Percentiles rank a stretch among this genome's conserved stretches.
phyloP scores from a whole-genome alignment of 352 stramenopile genomes.

The Phytophthora ohioensis region DNA sequence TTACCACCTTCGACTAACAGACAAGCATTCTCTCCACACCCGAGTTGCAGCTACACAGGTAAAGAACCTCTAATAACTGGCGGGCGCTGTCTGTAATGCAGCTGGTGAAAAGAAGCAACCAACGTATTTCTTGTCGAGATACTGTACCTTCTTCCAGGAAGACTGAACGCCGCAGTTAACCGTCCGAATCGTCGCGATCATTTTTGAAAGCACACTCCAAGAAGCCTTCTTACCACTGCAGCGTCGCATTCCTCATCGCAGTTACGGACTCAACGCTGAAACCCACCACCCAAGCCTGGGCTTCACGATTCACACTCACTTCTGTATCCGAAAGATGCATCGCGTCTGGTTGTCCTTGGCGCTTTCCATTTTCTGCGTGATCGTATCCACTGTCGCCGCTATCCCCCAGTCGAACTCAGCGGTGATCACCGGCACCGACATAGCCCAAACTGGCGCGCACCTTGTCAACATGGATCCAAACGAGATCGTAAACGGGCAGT shows the following conservation, averaged over 20 bases:
- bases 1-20: no score
- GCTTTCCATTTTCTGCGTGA: slow-evolving; percentile 9
- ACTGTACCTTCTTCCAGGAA: background rate
- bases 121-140: background rate
- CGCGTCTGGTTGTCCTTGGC: slow-evolving; percentile 7
- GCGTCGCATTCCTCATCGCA: slow-evolving; percentile 13
- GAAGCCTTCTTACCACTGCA: background rate
- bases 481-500: slow-evolving; percentile 42
- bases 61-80: background rate
- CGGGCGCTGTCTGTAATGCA: background rate
- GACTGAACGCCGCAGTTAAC: background rate
- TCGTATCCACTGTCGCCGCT: slow-evolving; percentile 6
- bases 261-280: background rate
- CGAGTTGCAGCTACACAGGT: no score
- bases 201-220: background rate
- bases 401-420: slow-evolving; percentile 5
- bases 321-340: slow-evolving; percentile 24
- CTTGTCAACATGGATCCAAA: slow-evolving; percentile 32
- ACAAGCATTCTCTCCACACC: no score
- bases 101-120: background rate
- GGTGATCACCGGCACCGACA: slow-evolving; percentile 13
- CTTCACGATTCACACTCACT: slow-evolving; percentile 6
- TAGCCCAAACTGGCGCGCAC: background rate
- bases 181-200: background rate
- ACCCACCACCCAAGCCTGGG: background rate